Evolutionary conservation across 352 stramenopile genomes (phyloP).

Genomic region (Globisporangium cederbergense): DNA sequence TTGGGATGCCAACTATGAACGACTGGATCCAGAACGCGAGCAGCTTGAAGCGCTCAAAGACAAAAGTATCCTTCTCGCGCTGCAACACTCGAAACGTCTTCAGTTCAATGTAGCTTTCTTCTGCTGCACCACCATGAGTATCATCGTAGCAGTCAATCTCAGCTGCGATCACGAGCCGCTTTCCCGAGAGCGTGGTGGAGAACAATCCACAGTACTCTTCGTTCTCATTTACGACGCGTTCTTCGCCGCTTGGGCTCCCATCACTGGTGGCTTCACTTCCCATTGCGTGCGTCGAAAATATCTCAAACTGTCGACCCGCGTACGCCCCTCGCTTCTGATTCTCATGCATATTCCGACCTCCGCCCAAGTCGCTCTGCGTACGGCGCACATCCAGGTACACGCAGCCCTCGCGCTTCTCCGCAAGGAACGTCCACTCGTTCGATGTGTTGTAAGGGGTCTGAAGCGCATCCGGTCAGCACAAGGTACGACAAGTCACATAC

Average conservation of each 20-base stretch:
- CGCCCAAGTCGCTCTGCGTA: conserved; percentile 40
- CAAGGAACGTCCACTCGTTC: conserved; percentile 58
- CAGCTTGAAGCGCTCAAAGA: conserved; percentile 79
- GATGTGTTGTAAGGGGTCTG: conserved; percentile 80
- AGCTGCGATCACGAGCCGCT: conserved; percentile 49
- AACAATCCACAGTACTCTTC: conserved; percentile 77
- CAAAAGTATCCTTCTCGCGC: conserved; percentile 59
- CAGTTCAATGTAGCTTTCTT: conserved; percentile 53
- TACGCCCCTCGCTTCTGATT: conserved; percentile 61
- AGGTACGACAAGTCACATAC: background rate
- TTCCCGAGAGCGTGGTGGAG: conserved; percentile 44
- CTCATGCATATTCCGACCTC: conserved; percentile 36
- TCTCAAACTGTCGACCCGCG: conserved; percentile 67
- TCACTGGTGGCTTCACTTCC: background rate
- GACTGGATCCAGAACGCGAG: conserved; percentile 86
- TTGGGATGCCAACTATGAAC: conserved; percentile 65
- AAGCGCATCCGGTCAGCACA: background rate
- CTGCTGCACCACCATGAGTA: conserved; percentile 18
- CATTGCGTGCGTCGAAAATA: conserved; percentile 36
- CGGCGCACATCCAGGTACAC: conserved; percentile 65
- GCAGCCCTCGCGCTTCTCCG: conserved; percentile 49
- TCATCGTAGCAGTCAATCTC: conserved; percentile 56
- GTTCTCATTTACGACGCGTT: conserved; percentile 46
- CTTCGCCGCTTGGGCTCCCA: background rate
- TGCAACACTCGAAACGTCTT: conserved; percentile 65